Evolutionary conservation across 306 rosid species (phyloP).

Genomic region (Pyrus pyrifolia): DNA sequence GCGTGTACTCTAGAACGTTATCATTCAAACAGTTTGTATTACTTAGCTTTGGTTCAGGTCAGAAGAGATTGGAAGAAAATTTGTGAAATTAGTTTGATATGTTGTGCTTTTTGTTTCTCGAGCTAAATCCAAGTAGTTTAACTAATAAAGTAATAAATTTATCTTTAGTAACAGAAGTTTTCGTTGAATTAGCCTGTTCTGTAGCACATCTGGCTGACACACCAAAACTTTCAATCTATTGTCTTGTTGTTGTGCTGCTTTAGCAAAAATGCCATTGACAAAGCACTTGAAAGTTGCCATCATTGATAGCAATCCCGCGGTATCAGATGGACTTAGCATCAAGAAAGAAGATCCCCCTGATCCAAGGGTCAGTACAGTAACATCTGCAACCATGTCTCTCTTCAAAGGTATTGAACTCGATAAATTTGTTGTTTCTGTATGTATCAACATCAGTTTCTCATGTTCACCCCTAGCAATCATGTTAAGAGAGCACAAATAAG

Average conservation of each 20-base stretch:
- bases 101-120: not conserved
- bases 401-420: slow-evolving; percentile 59
- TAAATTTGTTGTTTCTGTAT: not conserved
- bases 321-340: slow-evolving; percentile 36
- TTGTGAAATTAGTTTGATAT: not conserved
- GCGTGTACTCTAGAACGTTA: not conserved
- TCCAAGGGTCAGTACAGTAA: slow-evolving; percentile 92
- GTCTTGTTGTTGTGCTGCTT: slow-evolving; percentile 21
- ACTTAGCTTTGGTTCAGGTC: not conserved
- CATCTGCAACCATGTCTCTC: slow-evolving; percentile 77
- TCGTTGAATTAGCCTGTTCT: not conserved
- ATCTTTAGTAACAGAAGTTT: not conserved
- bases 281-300: slow-evolving; percentile 86
- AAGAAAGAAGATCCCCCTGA: slow-evolving; percentile 79
- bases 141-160: not conserved
- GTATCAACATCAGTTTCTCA: not conserved
- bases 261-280: slow-evolving; percentile 88
- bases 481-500: not conserved
- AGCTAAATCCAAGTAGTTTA: not conserved
- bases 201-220: not conserved
- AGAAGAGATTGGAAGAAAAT: not conserved
- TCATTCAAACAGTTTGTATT: not conserved
- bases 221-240: slow-evolving; percentile 3
- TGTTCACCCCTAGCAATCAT: not conserved
- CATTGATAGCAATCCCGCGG: slow-evolving; percentile 88